Base-by-base conservation (phyloP, 768 basidiomycete genomes). In the Heimioporus sp. region DNA sequence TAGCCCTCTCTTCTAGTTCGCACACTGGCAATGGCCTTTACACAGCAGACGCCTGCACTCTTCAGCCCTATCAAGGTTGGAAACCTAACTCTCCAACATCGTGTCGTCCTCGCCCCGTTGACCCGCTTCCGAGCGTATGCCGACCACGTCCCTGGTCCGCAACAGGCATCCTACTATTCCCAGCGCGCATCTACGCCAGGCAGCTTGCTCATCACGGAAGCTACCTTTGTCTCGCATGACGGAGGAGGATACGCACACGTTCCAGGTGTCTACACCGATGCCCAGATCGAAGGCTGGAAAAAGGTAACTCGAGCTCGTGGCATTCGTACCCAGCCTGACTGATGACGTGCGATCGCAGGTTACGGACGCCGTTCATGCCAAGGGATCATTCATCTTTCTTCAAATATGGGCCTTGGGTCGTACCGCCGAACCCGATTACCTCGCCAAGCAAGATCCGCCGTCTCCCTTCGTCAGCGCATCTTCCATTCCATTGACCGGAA, bases 331-430 rank as follows among this genome's bases (percentile, higher is more conserved):
- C 6, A 5, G 19, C 19, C 13, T 12, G 5, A 8, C 9, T 30
- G n/a, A 42, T 13, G 13, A 31, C 20, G 5, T 43, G 35, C 35
- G 17, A 8, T 30, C 34, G 5, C 41, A 83, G 80, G 63, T 90
- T 15, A 79, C 77, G 16, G 74, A 79, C 17, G 76, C 73, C 0
- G 82, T 85, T 0, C 85, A 86, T 57, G 74, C 72, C 2, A 72
- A 76, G 44, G 75, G 75, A 2, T 78, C 74, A 0, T 75, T 65
- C 58, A 73, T 79, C 51, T 75, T 63, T 56, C 46, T 70, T 15
- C 79, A 80, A 57, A 64, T 77, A 1, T 80, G 82, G 73, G 80
- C 83, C 0, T 61, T 81, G 6, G 87, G 87, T 0, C 78, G 84
- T 2, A 53, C 71, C 0, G 79, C 80, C 0, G 48, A 65, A 5